These are phyloP conservation scores for Mycena amicta DNA, from an alignment of 768 basidiomycete genomes.

Conservation along the genomic window DNA sequence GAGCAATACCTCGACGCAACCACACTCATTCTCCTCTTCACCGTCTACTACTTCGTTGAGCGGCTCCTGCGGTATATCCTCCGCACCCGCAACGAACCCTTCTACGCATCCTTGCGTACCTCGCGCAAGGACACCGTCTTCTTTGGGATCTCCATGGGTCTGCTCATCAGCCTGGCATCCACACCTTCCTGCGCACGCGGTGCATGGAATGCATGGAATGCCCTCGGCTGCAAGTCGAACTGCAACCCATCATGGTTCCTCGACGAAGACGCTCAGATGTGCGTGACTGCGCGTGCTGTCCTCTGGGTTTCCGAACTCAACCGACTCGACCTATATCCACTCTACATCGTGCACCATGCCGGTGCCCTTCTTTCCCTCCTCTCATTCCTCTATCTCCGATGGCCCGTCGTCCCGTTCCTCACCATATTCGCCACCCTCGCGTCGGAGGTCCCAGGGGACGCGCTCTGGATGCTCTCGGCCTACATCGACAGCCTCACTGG, in stretches of 20 bases:
- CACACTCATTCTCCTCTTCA: slow-evolving; percentile 20
- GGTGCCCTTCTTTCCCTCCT: slow-evolving; percentile 22
- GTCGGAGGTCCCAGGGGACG: slow-evolving; percentile 23
- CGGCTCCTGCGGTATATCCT: slow-evolving; percentile 11
- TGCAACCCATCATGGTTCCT: slow-evolving; percentile 13
- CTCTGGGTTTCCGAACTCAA: slow-evolving; percentile 26
- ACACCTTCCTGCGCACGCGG: slow-evolving; percentile 22
- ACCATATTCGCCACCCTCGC: slow-evolving; percentile 19
- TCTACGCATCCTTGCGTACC: slow-evolving; percentile 16
- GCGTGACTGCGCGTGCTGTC: slow-evolving; percentile 23
- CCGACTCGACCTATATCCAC: slow-evolving; percentile 22
- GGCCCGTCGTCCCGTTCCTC: slow-evolving; percentile 15
- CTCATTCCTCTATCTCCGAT: slow-evolving; percentile 20
- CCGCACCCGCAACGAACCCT: background rate
- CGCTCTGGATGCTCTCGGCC: slow-evolving; percentile 24
- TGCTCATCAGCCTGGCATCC: slow-evolving; percentile 22
- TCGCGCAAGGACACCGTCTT: slow-evolving; percentile 25
- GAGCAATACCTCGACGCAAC: slow-evolving; percentile 13
- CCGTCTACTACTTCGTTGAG: slow-evolving; percentile 25
- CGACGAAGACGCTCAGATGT: slow-evolving; percentile 18
- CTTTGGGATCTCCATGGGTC: slow-evolving; percentile 23
- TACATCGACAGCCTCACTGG: slow-evolving; percentile 15
- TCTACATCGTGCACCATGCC: slow-evolving; percentile 23
- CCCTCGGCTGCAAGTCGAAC: slow-evolving; percentile 3
- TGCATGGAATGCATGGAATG: slow-evolving; percentile 10